Percentiles rank a stretch among this genome's conserved stretches.
phyloP scores from a whole-genome alignment of 1,139 yeast species.

The Taphrina sp. region DNA sequence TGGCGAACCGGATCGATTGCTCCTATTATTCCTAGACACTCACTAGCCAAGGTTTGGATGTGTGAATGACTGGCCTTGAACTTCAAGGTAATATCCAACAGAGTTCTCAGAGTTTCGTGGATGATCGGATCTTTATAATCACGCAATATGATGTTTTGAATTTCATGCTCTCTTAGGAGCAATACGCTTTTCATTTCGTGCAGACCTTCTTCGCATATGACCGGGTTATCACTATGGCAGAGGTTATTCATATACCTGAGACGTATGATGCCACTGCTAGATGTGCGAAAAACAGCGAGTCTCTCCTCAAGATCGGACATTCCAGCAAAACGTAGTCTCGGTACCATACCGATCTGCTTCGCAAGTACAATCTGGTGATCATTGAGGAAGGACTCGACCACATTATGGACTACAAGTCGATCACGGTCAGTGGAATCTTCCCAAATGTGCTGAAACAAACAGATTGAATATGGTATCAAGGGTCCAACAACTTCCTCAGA shows the following conservation, averaged over 20 bases:
- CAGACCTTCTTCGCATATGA: slow-evolving; percentile 75
- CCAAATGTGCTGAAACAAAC: slow-evolving; percentile 67
- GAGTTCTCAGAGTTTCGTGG: slow-evolving; percentile 54
- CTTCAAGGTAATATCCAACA: slow-evolving; percentile 61
- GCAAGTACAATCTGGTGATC: slow-evolving; percentile 38
- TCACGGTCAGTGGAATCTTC: slow-evolving; percentile 51
- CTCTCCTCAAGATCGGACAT: slow-evolving; percentile 37
- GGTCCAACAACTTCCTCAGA: slow-evolving; percentile 55
- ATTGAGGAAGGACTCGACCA: slow-evolving; percentile 43
- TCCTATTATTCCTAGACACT: slow-evolving; percentile 74
- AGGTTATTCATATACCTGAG: slow-evolving; percentile 58
- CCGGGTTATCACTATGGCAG: slow-evolving; percentile 64
- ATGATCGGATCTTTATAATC: slow-evolving; percentile 44
- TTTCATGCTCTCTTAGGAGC: slow-evolving; percentile 51
- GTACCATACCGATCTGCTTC: slow-evolving; percentile 37
- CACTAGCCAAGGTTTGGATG: slow-evolving; percentile 61
- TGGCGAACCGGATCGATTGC: slow-evolving; percentile 68
- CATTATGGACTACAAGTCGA: slow-evolving; percentile 51
- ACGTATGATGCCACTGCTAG: slow-evolving; percentile 22
- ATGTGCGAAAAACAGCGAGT: slow-evolving; percentile 22
- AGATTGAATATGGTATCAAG: slow-evolving; percentile 56
- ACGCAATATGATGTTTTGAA: slow-evolving; percentile 45
- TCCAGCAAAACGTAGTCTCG: slow-evolving; percentile 40
- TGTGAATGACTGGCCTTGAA: slow-evolving; percentile 54
- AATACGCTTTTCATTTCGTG: slow-evolving; percentile 61